These are phyloP conservation scores for Clonostachys solani DNA, from an alignment of 2,329 filamentous ascomycete genomes.

Conservation along the genomic window DNA sequence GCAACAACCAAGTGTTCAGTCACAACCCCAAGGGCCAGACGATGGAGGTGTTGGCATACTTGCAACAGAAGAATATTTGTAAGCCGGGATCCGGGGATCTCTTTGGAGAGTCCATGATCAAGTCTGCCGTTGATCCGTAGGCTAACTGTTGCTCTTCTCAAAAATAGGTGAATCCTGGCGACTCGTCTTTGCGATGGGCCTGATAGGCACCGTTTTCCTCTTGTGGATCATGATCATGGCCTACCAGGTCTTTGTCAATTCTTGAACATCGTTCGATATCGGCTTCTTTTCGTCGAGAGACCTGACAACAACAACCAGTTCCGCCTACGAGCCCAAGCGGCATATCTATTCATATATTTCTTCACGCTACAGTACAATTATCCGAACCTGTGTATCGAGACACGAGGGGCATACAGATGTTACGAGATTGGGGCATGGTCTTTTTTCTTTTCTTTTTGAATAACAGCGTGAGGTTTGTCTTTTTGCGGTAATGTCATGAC, in stretches of 20 bases:
- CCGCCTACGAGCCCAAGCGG: too few species aligned
- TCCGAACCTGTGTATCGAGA: too few species aligned
- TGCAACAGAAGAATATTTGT: constrained; percentile 62
- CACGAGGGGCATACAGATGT: too few species aligned
- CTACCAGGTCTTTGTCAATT: constrained; percentile 55
- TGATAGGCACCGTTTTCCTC: constrained; percentile 56
- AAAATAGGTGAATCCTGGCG: constrained; percentile 56
- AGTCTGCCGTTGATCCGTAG: neutral
- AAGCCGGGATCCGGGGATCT: constrained; percentile 20
- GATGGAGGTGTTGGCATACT: constrained; percentile 54
- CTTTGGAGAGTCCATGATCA: neutral
- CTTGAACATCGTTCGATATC: constrained; percentile 10
- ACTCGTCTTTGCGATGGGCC: constrained; percentile 57
- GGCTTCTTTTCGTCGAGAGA: too few species aligned
- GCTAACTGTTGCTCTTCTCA: constrained; percentile 8
- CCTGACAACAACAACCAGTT: too few species aligned
- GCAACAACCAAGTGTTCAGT: constrained; percentile 53
- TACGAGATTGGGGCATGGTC: too few species aligned
- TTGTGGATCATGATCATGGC: constrained; percentile 69
- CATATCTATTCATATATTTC: too few species aligned
- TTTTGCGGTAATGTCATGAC: too few species aligned
- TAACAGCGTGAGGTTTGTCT: too few species aligned
- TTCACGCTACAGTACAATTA: too few species aligned
- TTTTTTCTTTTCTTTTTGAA: too few species aligned
- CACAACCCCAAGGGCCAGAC: constrained; percentile 44